Evolutionary conservation across 1,139 yeast genomes (phyloP).

Genomic region (Taphrina deformans): DNA sequence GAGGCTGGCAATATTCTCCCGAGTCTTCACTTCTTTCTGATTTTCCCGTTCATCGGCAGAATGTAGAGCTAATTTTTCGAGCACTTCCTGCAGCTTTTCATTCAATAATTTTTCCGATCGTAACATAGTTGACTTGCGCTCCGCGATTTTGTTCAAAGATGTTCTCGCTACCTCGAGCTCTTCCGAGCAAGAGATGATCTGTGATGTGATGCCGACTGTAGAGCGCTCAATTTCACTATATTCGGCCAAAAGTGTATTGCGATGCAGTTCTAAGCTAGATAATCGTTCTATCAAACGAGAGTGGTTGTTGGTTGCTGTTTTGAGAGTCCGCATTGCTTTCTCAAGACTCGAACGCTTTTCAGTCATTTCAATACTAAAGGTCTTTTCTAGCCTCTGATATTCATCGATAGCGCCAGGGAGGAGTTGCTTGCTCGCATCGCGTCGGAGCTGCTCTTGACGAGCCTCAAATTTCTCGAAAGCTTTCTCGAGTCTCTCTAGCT

Average conservation of each 20-base stretch:
- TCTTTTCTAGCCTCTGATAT: slow-evolving; percentile 61
- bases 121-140: slow-evolving; percentile 52
- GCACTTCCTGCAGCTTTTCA: slow-evolving; percentile 62
- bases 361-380: slow-evolving; percentile 48
- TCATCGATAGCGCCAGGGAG: slow-evolving; percentile 58
- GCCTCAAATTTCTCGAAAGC: slow-evolving; percentile 53
- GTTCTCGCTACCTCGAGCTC: slow-evolving; percentile 49
- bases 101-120: slow-evolving; percentile 59
- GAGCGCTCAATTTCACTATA: slow-evolving; percentile 36
- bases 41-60: slow-evolving; percentile 77
- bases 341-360: slow-evolving; percentile 43
- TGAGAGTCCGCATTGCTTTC: slow-evolving; percentile 41
- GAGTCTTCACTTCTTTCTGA: slow-evolving; percentile 62
- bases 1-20: slow-evolving; percentile 70
- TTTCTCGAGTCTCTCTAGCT: slow-evolving; percentile 53
- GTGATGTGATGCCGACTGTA: slow-evolving; percentile 42
- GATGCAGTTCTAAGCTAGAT: slow-evolving; percentile 39
- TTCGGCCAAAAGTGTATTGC: not conserved
- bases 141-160: slow-evolving; percentile 50
- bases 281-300: slow-evolving; percentile 43
- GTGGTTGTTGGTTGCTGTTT: slow-evolving; percentile 42
- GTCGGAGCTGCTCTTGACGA: slow-evolving; percentile 46
- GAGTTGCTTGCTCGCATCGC: slow-evolving; percentile 45
- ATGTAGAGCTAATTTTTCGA: slow-evolving; percentile 65
- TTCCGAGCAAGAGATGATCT: slow-evolving; percentile 41